Percentiles rank a stretch among this genome's conserved stretches.
Conservation (phyloP, 2,329 filamentous ascomycete genomes). For the Neopestalotiopsis sp. region DNA sequence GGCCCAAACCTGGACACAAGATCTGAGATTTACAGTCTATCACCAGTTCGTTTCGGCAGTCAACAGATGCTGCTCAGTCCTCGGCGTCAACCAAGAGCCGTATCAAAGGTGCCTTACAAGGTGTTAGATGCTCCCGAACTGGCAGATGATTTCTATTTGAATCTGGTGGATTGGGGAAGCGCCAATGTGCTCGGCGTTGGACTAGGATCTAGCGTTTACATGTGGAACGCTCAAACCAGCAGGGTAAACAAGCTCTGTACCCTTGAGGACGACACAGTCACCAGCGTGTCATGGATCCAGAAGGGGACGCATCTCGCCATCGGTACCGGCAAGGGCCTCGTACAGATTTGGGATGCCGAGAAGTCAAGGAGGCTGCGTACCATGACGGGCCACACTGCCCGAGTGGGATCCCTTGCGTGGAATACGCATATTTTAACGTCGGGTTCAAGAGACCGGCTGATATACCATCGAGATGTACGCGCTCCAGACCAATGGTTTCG, state of each 20-base stretch:
- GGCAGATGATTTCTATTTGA: constrained; percentile 97
- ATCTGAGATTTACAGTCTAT: constrained; percentile 94
- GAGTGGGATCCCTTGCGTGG: constrained; percentile 94
- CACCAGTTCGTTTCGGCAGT: constrained; percentile 89
- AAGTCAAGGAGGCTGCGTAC: constrained; percentile 83
- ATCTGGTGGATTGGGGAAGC: constrained; percentile 96
- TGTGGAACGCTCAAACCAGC: constrained; percentile 95
- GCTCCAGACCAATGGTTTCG: constrained; percentile 89
- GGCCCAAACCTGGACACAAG: constrained; percentile 87
- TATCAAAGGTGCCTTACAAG: constrained; percentile 97
- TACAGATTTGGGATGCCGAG: constrained; percentile 98
- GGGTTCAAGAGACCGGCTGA: constrained; percentile 89
- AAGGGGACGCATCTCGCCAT: constrained; percentile 95
- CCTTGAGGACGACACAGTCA: constrained; percentile 90
- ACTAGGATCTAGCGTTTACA: constrained; percentile 90
- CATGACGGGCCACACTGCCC: constrained; percentile 94
- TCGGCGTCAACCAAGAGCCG: constrained; percentile 83
- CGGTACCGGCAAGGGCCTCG: constrained; percentile 90
- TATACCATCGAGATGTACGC: constrained; percentile 94
- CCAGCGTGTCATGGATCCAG: constrained; percentile 98
- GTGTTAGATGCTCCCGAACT: constrained; percentile 95
- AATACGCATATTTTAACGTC: constrained; percentile 98
- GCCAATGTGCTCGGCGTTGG: constrained; percentile 94
- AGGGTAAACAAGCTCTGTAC: constrained; percentile 94
- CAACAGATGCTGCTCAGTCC: constrained; percentile 93